Evolutionary conservation across 2,329 filamentous ascomycete genomes (phyloP).

Genomic region (Septoria petroselini): DNA sequence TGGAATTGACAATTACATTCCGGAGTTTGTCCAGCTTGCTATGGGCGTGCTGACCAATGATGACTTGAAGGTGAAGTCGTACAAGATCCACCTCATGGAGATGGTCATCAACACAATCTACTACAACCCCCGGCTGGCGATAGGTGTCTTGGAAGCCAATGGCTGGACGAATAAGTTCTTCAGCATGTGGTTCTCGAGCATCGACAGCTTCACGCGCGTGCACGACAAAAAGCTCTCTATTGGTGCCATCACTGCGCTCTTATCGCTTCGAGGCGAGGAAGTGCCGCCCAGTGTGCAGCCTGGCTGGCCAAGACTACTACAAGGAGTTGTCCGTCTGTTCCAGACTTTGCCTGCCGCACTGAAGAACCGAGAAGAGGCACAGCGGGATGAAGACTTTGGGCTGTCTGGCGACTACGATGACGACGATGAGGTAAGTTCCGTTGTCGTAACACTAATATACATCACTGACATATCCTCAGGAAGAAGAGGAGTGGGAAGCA

Average conservation of each 20-base stretch:
- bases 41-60: constrained; percentile 76
- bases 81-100: constrained; percentile 95
- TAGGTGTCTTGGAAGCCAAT: constrained; percentile 84
- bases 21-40: constrained; percentile 82
- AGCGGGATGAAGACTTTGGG: constrained; percentile 76
- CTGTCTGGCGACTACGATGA: constrained; percentile 72
- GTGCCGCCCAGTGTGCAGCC: constrained; percentile 90
- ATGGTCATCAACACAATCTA: constrained; percentile 98
- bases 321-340: constrained; percentile 86
- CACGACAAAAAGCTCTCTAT: constrained; percentile 99
- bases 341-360: constrained; percentile 82
- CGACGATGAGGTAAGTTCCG: constrained; percentile 58
- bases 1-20: constrained; percentile 81
- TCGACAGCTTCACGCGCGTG: constrained; percentile 86
- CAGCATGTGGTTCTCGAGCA: constrained; percentile 95
- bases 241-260: constrained; percentile 81
- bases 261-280: constrained; percentile 74
- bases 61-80: constrained; percentile 84
- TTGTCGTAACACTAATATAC: neutral
- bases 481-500: constrained; percentile 75
- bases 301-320: constrained; percentile 88
- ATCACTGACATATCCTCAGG: constrained; percentile 37
- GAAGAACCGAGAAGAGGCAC: constrained; percentile 88
- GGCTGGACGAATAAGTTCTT: constrained; percentile 99
- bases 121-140: constrained; percentile 84